Base-by-base conservation (phyloP, 2,329 filamentous ascomycete genomes). In the Aschersonia sp. region DNA sequence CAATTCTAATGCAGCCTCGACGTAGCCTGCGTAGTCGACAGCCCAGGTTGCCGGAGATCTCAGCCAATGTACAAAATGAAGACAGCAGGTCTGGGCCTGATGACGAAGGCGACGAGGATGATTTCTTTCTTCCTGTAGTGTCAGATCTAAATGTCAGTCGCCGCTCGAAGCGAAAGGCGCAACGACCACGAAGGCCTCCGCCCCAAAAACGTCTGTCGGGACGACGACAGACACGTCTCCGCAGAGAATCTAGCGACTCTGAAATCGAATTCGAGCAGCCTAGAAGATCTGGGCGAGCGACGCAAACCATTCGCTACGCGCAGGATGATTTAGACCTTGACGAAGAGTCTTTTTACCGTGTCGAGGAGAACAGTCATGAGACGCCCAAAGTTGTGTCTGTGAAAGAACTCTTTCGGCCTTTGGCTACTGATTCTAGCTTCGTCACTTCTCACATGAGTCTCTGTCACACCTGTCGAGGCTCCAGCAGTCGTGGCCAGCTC, bases 351-450 rank as follows among this genome's bases (percentile, higher is more conserved):
- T 68, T 74, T 46, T 75, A 72, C 52, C 56, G 66, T 2, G 65
- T 70, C 0, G 74, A 76, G 2, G 68, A 72, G 30, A 70, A 63
- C 46, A 54, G 65, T 0, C 56, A 61, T 0, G 63, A 57, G 12
- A 66, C 68, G 9, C 69, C 76, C 1, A 79, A 81, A 62, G 66
- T 77, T 41, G 66, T 76, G 10, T 79, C 80, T 11, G 75, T 88
- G 30, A 82, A 79, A 53, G 92, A 97, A 60, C 62, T 76, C 5
- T 97, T 94, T 59, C 71, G 79, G 48, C 70, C 71, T 1, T 58
- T 87, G 1, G 65, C 79, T 1, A 64, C 70, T 4, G 72, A 79
- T 11, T 76, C 83, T 40, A 66, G 73, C 3, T 98, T 98, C 62
- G 73, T 74, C 47, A 67, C 71, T 29, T 74, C 77, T 9, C 92